These are phyloP conservation scores for Pseudoturritis turrita DNA, from an alignment of 345 rosid genomes.

Conservation along the genomic window DNA sequence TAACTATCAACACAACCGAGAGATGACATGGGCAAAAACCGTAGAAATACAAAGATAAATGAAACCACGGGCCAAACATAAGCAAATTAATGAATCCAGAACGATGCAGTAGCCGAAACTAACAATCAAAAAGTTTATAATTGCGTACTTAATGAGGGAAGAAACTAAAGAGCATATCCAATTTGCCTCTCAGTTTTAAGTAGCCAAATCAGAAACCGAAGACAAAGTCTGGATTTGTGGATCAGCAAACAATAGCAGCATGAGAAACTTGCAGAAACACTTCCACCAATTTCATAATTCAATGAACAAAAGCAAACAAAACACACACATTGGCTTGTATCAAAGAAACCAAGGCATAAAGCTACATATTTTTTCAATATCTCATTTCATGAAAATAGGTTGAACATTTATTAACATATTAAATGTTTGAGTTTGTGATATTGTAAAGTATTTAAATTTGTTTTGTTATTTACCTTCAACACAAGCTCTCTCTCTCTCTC, in stretches of 20 bases:
- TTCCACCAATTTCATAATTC: not conserved
- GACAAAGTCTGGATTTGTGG: not conserved
- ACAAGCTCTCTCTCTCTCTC: not conserved
- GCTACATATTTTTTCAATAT: not conserved
- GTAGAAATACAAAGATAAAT: no score
- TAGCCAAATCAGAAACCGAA: not conserved
- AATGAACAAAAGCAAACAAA: not conserved
- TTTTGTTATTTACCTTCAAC: not conserved
- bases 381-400: not conserved
- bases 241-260: not conserved
- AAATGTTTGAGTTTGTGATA: not conserved
- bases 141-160: not conserved
- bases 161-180: not conserved
- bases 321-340: not conserved
- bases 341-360: not conserved
- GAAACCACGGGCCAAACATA: no score
- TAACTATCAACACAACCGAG: no score
- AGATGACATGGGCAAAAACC: no score
- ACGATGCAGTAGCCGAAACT: no score
- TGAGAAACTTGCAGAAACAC: not conserved
- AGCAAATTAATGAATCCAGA: not conserved
- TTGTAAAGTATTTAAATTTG: not conserved
- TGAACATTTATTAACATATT: not conserved
- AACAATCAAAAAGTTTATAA: not conserved
- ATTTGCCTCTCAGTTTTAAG: not conserved